Evolutionary conservation across 441 rosid species (phyloP).

Genomic region (Brassica balearica): DNA sequence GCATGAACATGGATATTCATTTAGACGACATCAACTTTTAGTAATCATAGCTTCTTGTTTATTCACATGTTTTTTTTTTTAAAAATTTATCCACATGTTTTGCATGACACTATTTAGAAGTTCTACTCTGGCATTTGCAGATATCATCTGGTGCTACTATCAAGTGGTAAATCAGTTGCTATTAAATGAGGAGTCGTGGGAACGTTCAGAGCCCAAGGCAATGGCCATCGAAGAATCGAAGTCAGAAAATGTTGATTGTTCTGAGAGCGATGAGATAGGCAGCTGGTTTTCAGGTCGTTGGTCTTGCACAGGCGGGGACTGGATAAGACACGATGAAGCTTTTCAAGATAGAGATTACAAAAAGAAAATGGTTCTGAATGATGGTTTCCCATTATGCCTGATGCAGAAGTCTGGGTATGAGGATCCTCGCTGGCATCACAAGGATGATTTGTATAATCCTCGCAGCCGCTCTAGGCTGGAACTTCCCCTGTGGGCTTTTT

Average conservation of each 20-base stretch:
- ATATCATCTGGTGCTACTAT: slow-evolving; percentile 55
- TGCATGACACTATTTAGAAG: slow-evolving; percentile 35
- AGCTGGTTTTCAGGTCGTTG: slow-evolving; percentile 85
- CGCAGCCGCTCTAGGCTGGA: slow-evolving; percentile 85
- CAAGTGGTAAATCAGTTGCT: slow-evolving; percentile 43
- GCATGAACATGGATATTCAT: slow-evolving; percentile 37
- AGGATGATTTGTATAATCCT: slow-evolving; percentile 89
- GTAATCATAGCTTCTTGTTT: slow-evolving; percentile 29
- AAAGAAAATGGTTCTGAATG: slow-evolving; percentile 86
- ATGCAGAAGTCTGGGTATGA: slow-evolving; percentile 92
- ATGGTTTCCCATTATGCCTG: slow-evolving; percentile 94
- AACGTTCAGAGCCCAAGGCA: slow-evolving; percentile 47
- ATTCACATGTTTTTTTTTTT: slow-evolving; percentile 15
- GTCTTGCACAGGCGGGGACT: slow-evolving; percentile 99
- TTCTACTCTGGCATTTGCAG: slow-evolving; percentile 50
- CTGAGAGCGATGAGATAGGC: slow-evolving; percentile 55
- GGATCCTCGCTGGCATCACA: slow-evolving; percentile 96
- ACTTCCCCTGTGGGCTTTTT: slow-evolving; percentile 95
- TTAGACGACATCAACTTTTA: slow-evolving; percentile 25
- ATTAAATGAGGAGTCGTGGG: slow-evolving; percentile 49
- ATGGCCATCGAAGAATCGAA: slow-evolving; percentile 54
- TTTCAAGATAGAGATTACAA: slow-evolving; percentile 65
- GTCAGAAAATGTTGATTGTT: slow-evolving; percentile 53
- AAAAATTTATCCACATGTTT: not conserved
- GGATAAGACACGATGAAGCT: slow-evolving; percentile 92